These are phyloP conservation scores for Aurifilum marmelostoma DNA, from an alignment of 2,329 filamentous ascomycete species.

Conservation along the genomic window DNA sequence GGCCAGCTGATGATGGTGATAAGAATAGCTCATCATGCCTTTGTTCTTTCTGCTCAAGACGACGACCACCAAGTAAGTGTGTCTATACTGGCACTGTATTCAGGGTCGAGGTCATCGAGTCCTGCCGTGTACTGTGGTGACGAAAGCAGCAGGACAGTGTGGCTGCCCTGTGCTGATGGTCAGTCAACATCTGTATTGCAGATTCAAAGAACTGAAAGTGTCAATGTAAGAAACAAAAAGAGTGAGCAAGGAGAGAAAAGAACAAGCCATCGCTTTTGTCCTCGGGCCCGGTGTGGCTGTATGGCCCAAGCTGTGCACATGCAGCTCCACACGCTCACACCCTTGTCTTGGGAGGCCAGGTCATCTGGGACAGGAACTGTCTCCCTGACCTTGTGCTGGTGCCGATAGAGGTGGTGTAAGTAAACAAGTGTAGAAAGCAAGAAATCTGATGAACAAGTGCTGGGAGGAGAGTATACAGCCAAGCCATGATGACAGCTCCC, in stretches of 20 bases:
- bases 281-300: slow-evolving; percentile 5
- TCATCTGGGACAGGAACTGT: slow-evolving; percentile 20
- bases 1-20: neutral
- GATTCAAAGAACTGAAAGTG: slow-evolving; percentile 11
- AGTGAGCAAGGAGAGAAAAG: neutral
- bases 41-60: slow-evolving; percentile 1
- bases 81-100: slow-evolving; percentile 8
- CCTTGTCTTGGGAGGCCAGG: slow-evolving; percentile 23
- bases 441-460: neutral
- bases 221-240: slow-evolving; percentile 17
- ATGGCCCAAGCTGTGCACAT: slow-evolving; percentile 16
- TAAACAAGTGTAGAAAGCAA: slow-evolving; percentile 3
- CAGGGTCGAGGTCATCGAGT: neutral
- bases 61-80: neutral
- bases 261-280: neutral
- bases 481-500: neutral
- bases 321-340: slow-evolving; percentile 21
- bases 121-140: slow-evolving; percentile 9
- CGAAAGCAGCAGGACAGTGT: neutral
- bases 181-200: too few species aligned
- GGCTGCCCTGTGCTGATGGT: slow-evolving; percentile 5
- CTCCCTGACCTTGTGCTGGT: neutral
- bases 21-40: neutral
- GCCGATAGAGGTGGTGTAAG: neutral
- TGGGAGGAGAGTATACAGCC: neutral